These are phyloP conservation scores for Botrytis elliptica DNA, from an alignment of 2,329 filamentous ascomycete species.

Conservation along the genomic window DNA sequence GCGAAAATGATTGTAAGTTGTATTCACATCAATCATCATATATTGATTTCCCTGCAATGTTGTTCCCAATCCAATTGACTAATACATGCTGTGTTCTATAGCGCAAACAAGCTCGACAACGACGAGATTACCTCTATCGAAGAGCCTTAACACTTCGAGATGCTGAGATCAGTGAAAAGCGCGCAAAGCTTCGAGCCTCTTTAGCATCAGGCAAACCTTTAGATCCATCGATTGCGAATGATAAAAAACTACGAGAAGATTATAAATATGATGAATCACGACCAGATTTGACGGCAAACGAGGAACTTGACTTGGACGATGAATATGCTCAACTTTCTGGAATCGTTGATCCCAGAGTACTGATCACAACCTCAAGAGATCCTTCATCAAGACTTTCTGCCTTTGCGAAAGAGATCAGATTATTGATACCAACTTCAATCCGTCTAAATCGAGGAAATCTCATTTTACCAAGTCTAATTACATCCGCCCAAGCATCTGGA, in stretches of 20 bases:
- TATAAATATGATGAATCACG: slow-evolving; percentile 91
- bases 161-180: slow-evolving; percentile 89
- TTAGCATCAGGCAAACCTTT: slow-evolving; percentile 86
- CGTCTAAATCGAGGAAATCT: slow-evolving; percentile 89
- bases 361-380: slow-evolving; percentile 88
- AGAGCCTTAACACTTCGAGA: slow-evolving; percentile 83
- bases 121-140: slow-evolving; percentile 87
- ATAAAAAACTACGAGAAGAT: slow-evolving; percentile 79
- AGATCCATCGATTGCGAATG: slow-evolving; percentile 78
- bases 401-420: slow-evolving; percentile 88
- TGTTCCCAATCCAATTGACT: slow-evolving; percentile 5
- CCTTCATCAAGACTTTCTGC: slow-evolving; percentile 81
- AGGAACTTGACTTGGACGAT: slow-evolving; percentile 75
- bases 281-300: slow-evolving; percentile 63
- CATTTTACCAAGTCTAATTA: slow-evolving; percentile 80
- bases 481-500: slow-evolving; percentile 75
- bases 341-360: slow-evolving; percentile 80
- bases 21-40: neutral
- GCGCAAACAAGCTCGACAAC: slow-evolving; percentile 73
- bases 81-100: slow-evolving; percentile 32
- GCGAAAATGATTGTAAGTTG: slow-evolving; percentile 35
- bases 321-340: slow-evolving; percentile 92
- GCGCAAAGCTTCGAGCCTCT: slow-evolving; percentile 80
- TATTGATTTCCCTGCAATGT: too few species aligned
- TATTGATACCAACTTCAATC: slow-evolving; percentile 81